phyloP scores from a whole-genome alignment of 345 rosid species.

The Populus nigra region DNA sequence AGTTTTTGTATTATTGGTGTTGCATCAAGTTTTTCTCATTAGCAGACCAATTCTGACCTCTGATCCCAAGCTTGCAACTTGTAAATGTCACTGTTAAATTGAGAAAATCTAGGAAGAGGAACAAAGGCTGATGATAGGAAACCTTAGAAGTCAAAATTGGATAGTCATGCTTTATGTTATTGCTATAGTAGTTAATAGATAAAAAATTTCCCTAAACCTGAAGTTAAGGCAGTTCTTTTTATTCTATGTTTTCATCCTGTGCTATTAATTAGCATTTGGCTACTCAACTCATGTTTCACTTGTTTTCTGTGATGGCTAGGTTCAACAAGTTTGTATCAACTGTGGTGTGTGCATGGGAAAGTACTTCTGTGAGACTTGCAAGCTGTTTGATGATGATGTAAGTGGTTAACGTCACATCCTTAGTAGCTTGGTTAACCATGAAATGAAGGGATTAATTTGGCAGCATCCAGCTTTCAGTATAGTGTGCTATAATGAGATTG shows the following conservation, averaged over 20 bases:
- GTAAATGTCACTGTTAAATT: not conserved
- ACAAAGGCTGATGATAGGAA: no score
- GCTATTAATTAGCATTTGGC: not conserved
- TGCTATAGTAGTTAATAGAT: not conserved
- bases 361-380: slow-evolving; percentile 73
- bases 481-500: not conserved
- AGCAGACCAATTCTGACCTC: no score
- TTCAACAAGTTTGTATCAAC: slow-evolving; percentile 54
- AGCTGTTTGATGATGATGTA: slow-evolving; percentile 86
- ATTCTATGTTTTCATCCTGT: not conserved
- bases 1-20: not conserved
- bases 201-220: not conserved
- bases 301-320: slow-evolving; percentile 43
- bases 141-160: not conserved
- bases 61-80: not conserved
- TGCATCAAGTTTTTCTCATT: no score
- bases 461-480: no score
- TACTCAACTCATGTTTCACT: not conserved
- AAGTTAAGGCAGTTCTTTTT: not conserved
- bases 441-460: no score
- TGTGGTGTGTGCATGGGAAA: slow-evolving; percentile 91
- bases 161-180: not conserved
- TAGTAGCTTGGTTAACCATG: no score
- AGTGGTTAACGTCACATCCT: slow-evolving; percentile 23
- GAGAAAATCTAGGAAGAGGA: not conserved